These are phyloP conservation scores for Murraya koenigii DNA, from an alignment of 345 rosid genomes.

Conservation along the genomic window DNA sequence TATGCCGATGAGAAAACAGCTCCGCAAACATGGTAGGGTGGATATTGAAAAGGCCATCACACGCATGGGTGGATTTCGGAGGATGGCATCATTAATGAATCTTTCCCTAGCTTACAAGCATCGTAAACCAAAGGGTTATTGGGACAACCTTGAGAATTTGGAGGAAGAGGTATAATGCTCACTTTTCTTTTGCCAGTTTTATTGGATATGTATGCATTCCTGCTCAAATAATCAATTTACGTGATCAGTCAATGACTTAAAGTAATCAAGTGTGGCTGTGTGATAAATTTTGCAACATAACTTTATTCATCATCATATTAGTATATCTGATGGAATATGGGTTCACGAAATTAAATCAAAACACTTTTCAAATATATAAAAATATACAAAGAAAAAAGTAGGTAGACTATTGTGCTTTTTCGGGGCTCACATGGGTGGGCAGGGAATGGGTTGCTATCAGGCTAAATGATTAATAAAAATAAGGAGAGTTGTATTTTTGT, in stretches of 20 bases:
- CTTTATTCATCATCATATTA: background rate
- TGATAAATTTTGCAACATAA: background rate
- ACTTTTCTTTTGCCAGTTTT: background rate
- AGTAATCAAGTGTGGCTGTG: too few species aligned
- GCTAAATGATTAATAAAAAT: too few species aligned
- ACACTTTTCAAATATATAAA: background rate
- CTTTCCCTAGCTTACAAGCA: constrained; percentile 92
- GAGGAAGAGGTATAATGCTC: constrained; percentile 74
- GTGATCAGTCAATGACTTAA: background rate
- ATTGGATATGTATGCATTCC: background rate
- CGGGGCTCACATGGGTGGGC: background rate
- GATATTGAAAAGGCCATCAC: constrained; percentile 94
- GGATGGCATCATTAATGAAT: constrained; percentile 74
- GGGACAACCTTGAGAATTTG: constrained; percentile 91
- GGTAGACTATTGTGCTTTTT: background rate
- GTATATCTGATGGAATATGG: background rate
- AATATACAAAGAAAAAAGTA: background rate
- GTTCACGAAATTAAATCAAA: background rate
- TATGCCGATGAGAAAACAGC: too few species aligned
- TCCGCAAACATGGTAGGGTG: constrained; percentile 82
- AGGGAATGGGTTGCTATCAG: too few species aligned
- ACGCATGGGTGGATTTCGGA: constrained; percentile 91
- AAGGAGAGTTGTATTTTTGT: background rate
- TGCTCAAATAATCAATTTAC: background rate
- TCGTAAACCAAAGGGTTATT: constrained; percentile 94